Evolutionary conservation across 495 filamentous ascomycete genomes (phyloP), one percentile per base, ranked within the genome.

Genomic region (Beverwykella pulmonaria): DNA sequence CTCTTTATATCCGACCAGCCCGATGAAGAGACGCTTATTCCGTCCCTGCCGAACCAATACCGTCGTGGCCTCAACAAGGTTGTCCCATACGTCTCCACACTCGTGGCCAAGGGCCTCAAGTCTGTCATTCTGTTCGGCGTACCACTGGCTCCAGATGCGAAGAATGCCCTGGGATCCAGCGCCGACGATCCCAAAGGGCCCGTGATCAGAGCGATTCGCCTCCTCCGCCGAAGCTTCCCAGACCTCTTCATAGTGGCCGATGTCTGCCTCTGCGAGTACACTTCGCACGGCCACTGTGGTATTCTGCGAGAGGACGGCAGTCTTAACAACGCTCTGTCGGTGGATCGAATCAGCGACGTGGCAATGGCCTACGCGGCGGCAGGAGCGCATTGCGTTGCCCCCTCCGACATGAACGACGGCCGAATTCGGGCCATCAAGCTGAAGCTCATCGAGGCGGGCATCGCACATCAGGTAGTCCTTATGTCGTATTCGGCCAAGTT

Each of bases 401-500:
- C 94, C 0, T 94, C 90, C 17, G 94, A 98, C 77, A 98, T 98
- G 94, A 98, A 98, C 74, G 94, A 98, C 73, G 94, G 94, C 46
- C 89, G 94, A 63, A 91, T 98, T 62, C 88, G 92, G 50, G 93
- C 92, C 60, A 98, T 98, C 74, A 98, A 98, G 79, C 83, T 96
- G 34, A 97, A 96, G 78, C 79, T 98, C 63, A 97, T 97, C 55
- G 92, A 97, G 75, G 85, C 88, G 27, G 92, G 92, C 59, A 86
- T 98, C 70, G 90, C 91, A 12, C 94, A 98, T 75, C 89, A 88
- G 71, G 85, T 90, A 9, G 86, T 96, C 55, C 81, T 98, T 23
- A 98, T 98, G 93, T 96, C 92, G 15, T 98, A 98, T 76, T 90
- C 92, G 34, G 94, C 94, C 60, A 98, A 98, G 74, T 98, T 98